A percentile compares a stretch with the other conserved stretches of the same genome.
phyloP scores from a whole-genome alignment of 805 yeast species.

The Tetrapisispora arboricola region DNA sequence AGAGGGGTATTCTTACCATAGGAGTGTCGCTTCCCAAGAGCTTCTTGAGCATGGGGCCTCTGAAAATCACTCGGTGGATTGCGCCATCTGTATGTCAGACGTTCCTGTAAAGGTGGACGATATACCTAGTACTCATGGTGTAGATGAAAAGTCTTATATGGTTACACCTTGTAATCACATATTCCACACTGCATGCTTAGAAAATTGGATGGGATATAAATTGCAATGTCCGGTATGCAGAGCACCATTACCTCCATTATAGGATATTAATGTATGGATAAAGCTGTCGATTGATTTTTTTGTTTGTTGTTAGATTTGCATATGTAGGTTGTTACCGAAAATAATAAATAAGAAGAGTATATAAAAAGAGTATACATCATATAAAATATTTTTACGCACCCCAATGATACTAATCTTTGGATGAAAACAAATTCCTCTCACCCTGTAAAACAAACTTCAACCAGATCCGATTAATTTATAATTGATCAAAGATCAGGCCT shows the following conservation, averaged over 20 bases:
- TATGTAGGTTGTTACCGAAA: too few species aligned
- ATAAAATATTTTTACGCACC: too few species aligned
- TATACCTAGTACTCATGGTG: conserved; percentile 28
- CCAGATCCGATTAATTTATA: too few species aligned
- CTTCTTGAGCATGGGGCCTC: conserved; percentile 23
- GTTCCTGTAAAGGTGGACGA: conserved; percentile 32
- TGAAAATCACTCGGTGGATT: conserved; percentile 45
- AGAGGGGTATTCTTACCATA: conserved; percentile 75
- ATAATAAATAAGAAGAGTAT: too few species aligned
- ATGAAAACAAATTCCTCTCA: too few species aligned
- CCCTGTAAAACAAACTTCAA: too few species aligned
- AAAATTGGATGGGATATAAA: conserved; percentile 87
- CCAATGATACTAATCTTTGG: too few species aligned
- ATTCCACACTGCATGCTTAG: conserved; percentile 82
- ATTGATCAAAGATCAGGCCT: too few species aligned
- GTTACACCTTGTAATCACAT: conserved; percentile 87
- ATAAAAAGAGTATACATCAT: too few species aligned
- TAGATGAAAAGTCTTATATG: conserved; percentile 47
- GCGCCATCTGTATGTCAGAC: conserved; percentile 84
- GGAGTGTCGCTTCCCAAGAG: conserved; percentile 19
- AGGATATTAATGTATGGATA: too few species aligned
- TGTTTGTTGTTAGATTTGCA: too few species aligned
- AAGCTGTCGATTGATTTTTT: too few species aligned
- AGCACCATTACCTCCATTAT: conserved; percentile 72
- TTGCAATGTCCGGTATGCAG: conserved; percentile 93